A percentile compares a stretch with the other conserved stretches of the same genome.
Evolutionary conservation across 1,139 yeast genomes (phyloP).

Genomic region (Saccharomyces pastorianus): DNA sequence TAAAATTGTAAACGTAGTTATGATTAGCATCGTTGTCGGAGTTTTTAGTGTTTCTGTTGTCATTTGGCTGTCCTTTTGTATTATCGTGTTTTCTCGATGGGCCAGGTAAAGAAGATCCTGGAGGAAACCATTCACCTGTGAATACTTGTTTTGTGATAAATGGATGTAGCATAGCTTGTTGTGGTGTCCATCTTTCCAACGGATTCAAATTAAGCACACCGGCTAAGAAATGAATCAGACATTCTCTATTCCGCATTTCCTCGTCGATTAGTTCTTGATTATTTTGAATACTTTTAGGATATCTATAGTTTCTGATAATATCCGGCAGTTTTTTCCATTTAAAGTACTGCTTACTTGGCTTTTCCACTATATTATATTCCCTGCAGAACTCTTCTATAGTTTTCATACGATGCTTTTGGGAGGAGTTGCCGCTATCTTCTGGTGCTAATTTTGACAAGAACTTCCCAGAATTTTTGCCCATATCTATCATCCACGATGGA

Average conservation of each 20-base stretch:
- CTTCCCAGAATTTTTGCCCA: slow-evolving; percentile 75
- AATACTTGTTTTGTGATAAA: slow-evolving; percentile 55
- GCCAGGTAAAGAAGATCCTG: slow-evolving; percentile 30
- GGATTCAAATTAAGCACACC: slow-evolving; percentile 83
- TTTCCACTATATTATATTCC: slow-evolving; percentile 53
- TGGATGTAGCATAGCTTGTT: slow-evolving; percentile 88
- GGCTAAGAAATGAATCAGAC: slow-evolving; percentile 66
- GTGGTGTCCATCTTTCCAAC: slow-evolving; percentile 92
- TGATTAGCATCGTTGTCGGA: slow-evolving; percentile 5
- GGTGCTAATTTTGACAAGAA: slow-evolving; percentile 48
- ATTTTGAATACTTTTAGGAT: slow-evolving; percentile 69
- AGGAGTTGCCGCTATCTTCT: slow-evolving; percentile 34
- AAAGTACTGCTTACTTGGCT: slow-evolving; percentile 79
- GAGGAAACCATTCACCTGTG: slow-evolving; percentile 42
- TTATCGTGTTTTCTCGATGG: neutral
- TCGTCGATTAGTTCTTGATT: slow-evolving; percentile 49
- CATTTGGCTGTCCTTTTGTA: neutral
- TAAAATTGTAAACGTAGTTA: neutral
- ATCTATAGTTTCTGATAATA: slow-evolving; percentile 64
- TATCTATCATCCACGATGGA: slow-evolving; percentile 93
- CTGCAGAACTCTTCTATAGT: slow-evolving; percentile 51
- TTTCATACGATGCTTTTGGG: slow-evolving; percentile 41
- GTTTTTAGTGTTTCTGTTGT: slow-evolving; percentile 4
- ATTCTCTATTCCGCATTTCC: slow-evolving; percentile 64
- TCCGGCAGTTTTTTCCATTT: slow-evolving; percentile 65